Conservation (phyloP, 768 basidiomycete genomes). For the Rhizopogon sp. region DNA sequence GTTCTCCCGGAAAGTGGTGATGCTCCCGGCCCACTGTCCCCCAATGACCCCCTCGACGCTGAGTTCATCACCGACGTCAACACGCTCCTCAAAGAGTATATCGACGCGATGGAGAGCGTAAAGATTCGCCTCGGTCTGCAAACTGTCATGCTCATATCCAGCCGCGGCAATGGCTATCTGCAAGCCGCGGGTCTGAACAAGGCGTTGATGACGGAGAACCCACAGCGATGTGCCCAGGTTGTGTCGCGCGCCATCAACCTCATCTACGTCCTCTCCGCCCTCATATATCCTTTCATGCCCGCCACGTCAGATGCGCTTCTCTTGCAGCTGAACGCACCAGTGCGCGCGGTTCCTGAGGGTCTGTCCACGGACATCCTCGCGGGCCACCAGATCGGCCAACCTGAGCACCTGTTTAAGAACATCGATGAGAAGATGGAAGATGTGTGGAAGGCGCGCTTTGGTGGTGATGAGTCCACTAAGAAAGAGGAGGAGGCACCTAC, state of each 20-base stretch:
- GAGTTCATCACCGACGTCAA: slow-evolving; percentile 83
- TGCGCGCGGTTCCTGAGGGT: slow-evolving; percentile 68
- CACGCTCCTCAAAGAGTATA: slow-evolving; percentile 70
- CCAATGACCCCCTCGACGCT: slow-evolving; percentile 59
- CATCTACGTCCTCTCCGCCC: slow-evolving; percentile 82
- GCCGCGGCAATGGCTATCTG: slow-evolving; percentile 89
- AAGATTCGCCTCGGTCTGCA: slow-evolving; percentile 87
- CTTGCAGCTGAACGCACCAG: slow-evolving; percentile 83
- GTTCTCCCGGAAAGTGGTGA: slow-evolving; percentile 78
- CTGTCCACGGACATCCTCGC: slow-evolving; percentile 80
- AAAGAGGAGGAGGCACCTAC: slow-evolving; percentile 40
- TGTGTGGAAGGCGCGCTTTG: slow-evolving; percentile 75
- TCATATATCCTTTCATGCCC: slow-evolving; percentile 97
- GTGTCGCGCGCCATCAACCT: slow-evolving; percentile 87
- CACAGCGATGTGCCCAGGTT: slow-evolving; percentile 85
- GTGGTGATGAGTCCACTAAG: slow-evolving; percentile 46
- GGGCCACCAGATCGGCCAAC: slow-evolving; percentile 80
- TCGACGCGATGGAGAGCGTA: slow-evolving; percentile 84
- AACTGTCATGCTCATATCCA: slow-evolving; percentile 85
- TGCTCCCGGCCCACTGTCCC: slow-evolving; percentile 61
- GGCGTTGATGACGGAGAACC: slow-evolving; percentile 75
- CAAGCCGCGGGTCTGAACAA: slow-evolving; percentile 91
- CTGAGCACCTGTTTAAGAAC: slow-evolving; percentile 88
- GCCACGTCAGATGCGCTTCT: slow-evolving; percentile 78
- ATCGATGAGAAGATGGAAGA: slow-evolving; percentile 91